A percentile compares a stretch with the other conserved stretches of the same genome.
Evolutionary conservation across 805 yeast species (phyloP).

Genomic region (Wickerhamomyces hampshirensis): DNA sequence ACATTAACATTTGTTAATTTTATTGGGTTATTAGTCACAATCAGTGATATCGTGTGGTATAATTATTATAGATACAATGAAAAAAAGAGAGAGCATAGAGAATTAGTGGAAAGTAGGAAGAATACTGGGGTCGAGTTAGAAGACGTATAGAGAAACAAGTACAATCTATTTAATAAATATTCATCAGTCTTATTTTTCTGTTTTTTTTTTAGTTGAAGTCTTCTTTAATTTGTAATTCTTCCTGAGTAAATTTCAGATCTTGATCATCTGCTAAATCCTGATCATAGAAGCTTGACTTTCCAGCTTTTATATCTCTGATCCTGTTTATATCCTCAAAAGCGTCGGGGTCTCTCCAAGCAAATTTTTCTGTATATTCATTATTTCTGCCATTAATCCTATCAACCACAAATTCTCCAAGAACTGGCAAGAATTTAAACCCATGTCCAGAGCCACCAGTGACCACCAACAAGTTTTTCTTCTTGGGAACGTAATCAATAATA

Average conservation of each 20-base stretch:
- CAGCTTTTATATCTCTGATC: constrained; percentile 12
- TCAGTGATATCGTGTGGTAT: constrained; percentile 79
- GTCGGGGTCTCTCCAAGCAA: constrained; percentile 30
- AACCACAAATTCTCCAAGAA: constrained; percentile 29
- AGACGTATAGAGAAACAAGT: constrained; percentile 7
- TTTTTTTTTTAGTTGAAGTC: not conserved
- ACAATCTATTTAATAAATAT: too few species aligned
- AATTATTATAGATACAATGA: constrained; percentile 54
- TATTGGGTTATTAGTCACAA: constrained; percentile 69
- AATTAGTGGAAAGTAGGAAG: constrained; percentile 1
- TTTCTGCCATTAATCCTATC: constrained; percentile 28
- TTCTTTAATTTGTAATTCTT: constrained; percentile 8
- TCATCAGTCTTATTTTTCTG: too few species aligned
- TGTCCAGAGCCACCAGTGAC: constrained; percentile 35
- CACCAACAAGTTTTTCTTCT: constrained; percentile 22
- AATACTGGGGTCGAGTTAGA: constrained; percentile 8
- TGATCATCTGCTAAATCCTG: constrained; percentile 19
- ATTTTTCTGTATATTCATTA: constrained; percentile 27
- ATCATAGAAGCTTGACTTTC: constrained; percentile 29
- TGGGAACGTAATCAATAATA: constrained; percentile 25
- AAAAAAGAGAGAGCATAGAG: constrained; percentile 11
- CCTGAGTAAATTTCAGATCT: constrained; percentile 14
- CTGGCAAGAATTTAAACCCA: constrained; percentile 32
- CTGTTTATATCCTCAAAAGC: constrained; percentile 25
- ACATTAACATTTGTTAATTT: constrained; percentile 59